phyloP scores from a whole-genome alignment of 2,329 filamentous ascomycete species.

The Biscogniauxia marginata region DNA sequence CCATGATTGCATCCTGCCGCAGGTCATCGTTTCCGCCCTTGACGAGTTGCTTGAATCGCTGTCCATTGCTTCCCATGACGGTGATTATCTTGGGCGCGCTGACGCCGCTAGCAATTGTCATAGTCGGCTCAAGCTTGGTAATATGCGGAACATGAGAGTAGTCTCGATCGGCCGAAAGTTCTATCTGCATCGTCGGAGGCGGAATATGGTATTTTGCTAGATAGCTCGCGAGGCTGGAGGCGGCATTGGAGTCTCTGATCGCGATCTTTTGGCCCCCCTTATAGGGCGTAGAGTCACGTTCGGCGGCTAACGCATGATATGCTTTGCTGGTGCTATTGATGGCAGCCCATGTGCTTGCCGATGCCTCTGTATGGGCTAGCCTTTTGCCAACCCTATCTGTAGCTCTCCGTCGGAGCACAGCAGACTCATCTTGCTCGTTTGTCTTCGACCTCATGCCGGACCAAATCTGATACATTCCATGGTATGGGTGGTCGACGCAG shows the following conservation, averaged over 20 bases:
- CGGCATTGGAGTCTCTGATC: constrained; percentile 61
- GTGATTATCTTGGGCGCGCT: constrained; percentile 94
- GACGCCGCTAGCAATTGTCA: constrained; percentile 84
- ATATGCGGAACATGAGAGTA: constrained; percentile 79
- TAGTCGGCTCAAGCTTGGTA: constrained; percentile 66
- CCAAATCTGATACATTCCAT: constrained; percentile 97
- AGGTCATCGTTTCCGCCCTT: constrained; percentile 96
- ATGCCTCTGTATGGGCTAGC: constrained; percentile 53
- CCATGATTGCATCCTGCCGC: constrained; percentile 97
- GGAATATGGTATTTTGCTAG: constrained; percentile 70
- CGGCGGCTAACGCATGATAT: constrained; percentile 64
- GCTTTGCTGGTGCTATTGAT: constrained; percentile 72
- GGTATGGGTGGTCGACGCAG: constrained; percentile 89
- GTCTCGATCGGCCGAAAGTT: constrained; percentile 68
- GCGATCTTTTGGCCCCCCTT: constrained; percentile 64
- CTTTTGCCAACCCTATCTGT: constrained; percentile 66
- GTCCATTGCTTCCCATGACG: constrained; percentile 73
- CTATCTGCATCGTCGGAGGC: constrained; percentile 84
- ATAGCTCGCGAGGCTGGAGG: constrained; percentile 60
- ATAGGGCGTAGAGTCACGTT: constrained; percentile 62
- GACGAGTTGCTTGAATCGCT: constrained; percentile 82
- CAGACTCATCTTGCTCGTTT: constrained; percentile 70
- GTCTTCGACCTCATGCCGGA: constrained; percentile 70
- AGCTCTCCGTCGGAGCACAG: constrained; percentile 70
- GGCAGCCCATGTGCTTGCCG: constrained; percentile 61